Conservation (phyloP, 768 basidiomycete genomes). For the Sistotremastrum suecicum region DNA sequence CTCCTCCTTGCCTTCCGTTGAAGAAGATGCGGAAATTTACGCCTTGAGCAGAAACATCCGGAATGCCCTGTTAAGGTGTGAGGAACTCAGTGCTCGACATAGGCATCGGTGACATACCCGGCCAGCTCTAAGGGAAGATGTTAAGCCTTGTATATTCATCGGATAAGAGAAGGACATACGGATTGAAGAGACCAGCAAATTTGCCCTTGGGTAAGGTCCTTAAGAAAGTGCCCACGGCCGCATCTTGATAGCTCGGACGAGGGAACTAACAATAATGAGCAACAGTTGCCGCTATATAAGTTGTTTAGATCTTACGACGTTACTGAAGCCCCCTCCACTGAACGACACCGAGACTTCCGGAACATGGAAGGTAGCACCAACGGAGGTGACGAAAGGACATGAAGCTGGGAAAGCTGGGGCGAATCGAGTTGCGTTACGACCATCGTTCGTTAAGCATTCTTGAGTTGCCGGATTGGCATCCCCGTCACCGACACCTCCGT, state of each 20-base stretch:
- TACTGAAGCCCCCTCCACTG: slow-evolving; percentile 66
- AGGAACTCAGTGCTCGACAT: neutral
- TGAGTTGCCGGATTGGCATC: slow-evolving; percentile 36
- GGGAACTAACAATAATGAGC: slow-evolving; percentile 24
- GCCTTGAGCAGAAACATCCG: slow-evolving; percentile 55
- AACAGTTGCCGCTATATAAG: neutral
- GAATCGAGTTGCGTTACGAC: slow-evolving; percentile 38
- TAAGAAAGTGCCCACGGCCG: slow-evolving; percentile 30
- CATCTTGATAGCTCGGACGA: slow-evolving; percentile 40
- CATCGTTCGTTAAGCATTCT: slow-evolving; percentile 45
- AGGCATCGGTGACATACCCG: slow-evolving; percentile 25
- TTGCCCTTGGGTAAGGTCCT: slow-evolving; percentile 28
- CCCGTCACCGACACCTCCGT: slow-evolving; percentile 55
- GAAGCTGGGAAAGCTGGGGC: slow-evolving; percentile 41
- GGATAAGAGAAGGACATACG: slow-evolving; percentile 22
- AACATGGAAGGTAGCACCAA: slow-evolving; percentile 47
- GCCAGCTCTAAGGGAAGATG: slow-evolving; percentile 24
- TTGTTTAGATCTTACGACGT: slow-evolving; percentile 30
- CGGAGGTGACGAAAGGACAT: slow-evolving; percentile 44
- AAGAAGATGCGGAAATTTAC: slow-evolving; percentile 33
- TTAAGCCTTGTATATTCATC: neutral
- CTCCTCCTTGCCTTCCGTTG: slow-evolving; percentile 20
- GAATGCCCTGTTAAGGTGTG: slow-evolving; percentile 30
- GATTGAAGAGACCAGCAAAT: slow-evolving; percentile 47
- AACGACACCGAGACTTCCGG: slow-evolving; percentile 48